Conservation (phyloP, 2,329 filamentous ascomycete genomes). For the Niveomyces coronatus region DNA sequence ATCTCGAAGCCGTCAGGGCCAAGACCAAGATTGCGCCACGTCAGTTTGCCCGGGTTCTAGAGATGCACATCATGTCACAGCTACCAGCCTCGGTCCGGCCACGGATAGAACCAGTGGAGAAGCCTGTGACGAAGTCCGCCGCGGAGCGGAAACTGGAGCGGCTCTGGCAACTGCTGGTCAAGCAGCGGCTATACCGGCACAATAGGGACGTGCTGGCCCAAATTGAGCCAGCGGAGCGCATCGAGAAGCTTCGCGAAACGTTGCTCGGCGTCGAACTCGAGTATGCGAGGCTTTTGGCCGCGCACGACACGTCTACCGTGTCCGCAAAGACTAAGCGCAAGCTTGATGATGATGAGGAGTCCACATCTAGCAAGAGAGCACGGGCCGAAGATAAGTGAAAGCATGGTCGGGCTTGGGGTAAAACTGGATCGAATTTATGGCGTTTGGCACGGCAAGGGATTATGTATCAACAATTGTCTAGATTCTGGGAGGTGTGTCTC, state of each 20-base stretch:
- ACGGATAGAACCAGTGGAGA: conserved; percentile 32
- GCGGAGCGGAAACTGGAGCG: conserved; percentile 52
- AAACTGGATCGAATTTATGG: conserved; percentile 1
- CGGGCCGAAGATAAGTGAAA: conserved; percentile 26
- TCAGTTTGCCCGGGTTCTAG: conserved; percentile 66
- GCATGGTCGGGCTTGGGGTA: not conserved
- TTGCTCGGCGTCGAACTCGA: conserved; percentile 59
- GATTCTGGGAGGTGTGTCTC: conserved; percentile 9
- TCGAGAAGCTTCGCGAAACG: conserved; percentile 62
- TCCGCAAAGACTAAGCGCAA: conserved; percentile 36
- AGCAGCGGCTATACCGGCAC: conserved; percentile 65
- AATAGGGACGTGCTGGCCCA: conserved; percentile 63
- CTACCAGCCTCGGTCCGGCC: conserved; percentile 48
- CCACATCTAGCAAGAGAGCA: conserved; percentile 33
- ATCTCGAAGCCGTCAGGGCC: conserved; percentile 45
- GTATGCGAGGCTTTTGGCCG: conserved; percentile 54
- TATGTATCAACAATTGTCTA: conserved; percentile 9
- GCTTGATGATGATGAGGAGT: conserved; percentile 20
- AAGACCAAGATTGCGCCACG: conserved; percentile 62
- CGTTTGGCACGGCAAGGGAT: conserved; percentile 7
- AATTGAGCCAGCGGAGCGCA: conserved; percentile 55
- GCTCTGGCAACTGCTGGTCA: conserved; percentile 66
- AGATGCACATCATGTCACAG: conserved; percentile 61
- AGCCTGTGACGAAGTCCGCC: conserved; percentile 34
- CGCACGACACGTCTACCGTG: conserved; percentile 30